Base-by-base conservation (phyloP, 331 rosid genomes). In the Rhamnella rubrinervis region DNA sequence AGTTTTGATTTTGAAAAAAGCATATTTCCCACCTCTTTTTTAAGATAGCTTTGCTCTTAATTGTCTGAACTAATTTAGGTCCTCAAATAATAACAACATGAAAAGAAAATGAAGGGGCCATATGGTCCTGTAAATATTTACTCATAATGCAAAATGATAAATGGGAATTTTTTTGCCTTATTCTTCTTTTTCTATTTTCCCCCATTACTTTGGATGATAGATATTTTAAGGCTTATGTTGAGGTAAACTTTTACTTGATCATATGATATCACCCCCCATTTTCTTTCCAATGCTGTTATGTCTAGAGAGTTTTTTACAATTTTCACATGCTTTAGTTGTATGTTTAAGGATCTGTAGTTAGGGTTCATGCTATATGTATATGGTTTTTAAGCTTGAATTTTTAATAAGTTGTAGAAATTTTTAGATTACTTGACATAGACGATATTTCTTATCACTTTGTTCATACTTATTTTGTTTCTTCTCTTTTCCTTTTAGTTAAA, bases 1-100 rank as follows among this genome's bases (percentile, higher is more conserved):
- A 75, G 83, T 70, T 77, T 79, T 73, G 40, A 28, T 71, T 67
- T 66, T 67, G 20, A 18, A 19, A 17, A 53, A 53, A 15, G 65
- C 52, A 19, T 12, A 25, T 63, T 75, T 44, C 4, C 14, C 14
- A 4, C 4, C 14, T 4, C 11, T 3, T 44, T 7, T 7, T 44
- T 44, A 37, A 38, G 23, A 19, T 18, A 28, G 18, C 38, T 41
- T 15, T 52, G 58, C 20, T 72, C 25, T 14, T 19, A 11, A 15
- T 31, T 28, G 2, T 14, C 18, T 28, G 12, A 16, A n/a, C 16
- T 1, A 20, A 51, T 40, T 40, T 26, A 8, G 23, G 8, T 7
- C 64, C 19, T 15, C n/a, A 18, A 17, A 17, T 8, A 6, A 8
- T 57, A 18, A 16, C 3, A 26, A 8, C 21, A 58, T 6, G 41